A percentile compares a stretch with the other conserved stretches of the same genome.
Evolutionary conservation across 2,329 filamentous ascomycete species (phyloP).

Genomic region (Neofusicoccum sp.): DNA sequence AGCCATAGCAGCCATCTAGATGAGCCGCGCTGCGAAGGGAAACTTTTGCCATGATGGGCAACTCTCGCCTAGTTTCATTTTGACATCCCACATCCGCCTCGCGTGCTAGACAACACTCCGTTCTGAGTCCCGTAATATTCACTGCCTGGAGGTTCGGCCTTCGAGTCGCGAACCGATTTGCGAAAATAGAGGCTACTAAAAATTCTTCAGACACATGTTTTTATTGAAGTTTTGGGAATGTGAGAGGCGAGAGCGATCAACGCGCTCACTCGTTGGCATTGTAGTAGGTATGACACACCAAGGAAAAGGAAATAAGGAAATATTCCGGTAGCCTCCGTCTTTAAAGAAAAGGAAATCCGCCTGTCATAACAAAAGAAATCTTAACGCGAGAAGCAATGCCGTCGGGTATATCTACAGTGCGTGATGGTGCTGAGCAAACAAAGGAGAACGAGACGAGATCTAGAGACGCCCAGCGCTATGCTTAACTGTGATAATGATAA

Average conservation of each 20-base stretch:
- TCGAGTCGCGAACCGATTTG: neutral
- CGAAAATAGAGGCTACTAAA: neutral
- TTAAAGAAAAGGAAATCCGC: too few relatives aligned
- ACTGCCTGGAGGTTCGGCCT: neutral
- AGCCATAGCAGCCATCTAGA: neutral
- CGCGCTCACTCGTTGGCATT: too few relatives aligned
- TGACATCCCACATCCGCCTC: neutral
- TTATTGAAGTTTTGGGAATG: neutral
- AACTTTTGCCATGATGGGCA: neutral
- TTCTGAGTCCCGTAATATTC: neutral
- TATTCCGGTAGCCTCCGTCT: neutral
- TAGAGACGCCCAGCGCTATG: neutral
- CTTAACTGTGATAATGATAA: neutral
- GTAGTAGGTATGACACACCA: neutral
- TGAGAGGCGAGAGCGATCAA: neutral
- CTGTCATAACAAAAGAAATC: neutral
- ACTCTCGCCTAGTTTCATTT: neutral
- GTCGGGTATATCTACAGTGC: neutral
- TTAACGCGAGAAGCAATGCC: neutral
- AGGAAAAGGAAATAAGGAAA: neutral
- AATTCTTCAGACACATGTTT: neutral
- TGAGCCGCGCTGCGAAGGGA: neutral
- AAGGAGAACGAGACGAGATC: neutral
- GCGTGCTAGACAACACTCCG: neutral
- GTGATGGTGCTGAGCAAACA: neutral